Evolutionary conservation across 139 green algal species (phyloP), one percentile per base, ranked within the genome.

Genomic region (Protoeuglena noctilucae): DNA sequence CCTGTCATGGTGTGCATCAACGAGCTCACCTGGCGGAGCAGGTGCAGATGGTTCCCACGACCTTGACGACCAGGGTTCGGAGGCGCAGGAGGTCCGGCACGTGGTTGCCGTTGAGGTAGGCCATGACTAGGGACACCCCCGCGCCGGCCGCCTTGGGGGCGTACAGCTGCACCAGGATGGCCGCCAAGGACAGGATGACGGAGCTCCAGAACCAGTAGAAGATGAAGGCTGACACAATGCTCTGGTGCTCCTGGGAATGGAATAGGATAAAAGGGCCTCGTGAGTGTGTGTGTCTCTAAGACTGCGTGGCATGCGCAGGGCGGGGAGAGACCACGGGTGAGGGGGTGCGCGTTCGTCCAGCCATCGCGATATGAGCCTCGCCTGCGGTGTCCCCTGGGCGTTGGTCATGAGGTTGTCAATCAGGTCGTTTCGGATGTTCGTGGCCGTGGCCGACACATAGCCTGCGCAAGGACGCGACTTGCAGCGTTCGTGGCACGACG

Each of bases 51-150:
- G 76, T 80, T 26, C 76, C 76, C 17, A 80, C 48, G 41, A 81
- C 72, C 65, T 87, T 87, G 40, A 68, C 66, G 48, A 82, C 55
- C 2, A 87, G 69, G 2, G 76, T 84, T 30, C 67, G 65, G 39
- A 69, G 53, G 16, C 72, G 63, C 28, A 85, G 71, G 40, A 53
- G 41, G 14, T 40, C 41, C 2, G 55, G 55, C 0, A 66, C 29
- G 51, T 48, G 28, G 19, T 43, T 54, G 24, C 66, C 59, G 58
- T 76, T 82, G 1, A 90, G 68, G 62, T 81, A 85, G 0, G 81
- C 85, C 75, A 93, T 93, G 18, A 94, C 81, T 4, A 84, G 71
- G 0, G 79, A 86, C 1, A 94, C 87, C 7, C 87, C 87, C 1
- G 73, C 82, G 21, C 85, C 87, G 5, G 73, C 74, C 17, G 81